Evolutionary conservation across 208 protist genomes (phyloP).

Genomic region (Leishmania amazonensis): DNA sequence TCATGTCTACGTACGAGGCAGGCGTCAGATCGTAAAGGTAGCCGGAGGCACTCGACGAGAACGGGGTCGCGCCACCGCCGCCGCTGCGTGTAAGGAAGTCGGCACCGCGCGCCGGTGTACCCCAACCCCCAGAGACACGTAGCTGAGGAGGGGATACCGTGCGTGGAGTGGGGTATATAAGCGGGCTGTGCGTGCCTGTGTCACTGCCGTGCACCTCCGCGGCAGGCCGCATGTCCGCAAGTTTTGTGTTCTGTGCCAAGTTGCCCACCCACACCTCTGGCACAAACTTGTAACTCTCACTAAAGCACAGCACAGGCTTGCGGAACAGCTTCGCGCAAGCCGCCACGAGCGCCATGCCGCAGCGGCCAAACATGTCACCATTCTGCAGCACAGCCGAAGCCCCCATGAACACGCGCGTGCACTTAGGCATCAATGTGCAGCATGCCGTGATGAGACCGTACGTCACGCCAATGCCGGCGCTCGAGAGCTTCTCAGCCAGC

Average conservation of each 20-base stretch:
- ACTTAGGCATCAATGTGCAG: slow-evolving; percentile 95
- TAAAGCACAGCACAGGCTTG: slow-evolving; percentile 97
- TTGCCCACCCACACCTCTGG: slow-evolving; percentile 95
- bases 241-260: slow-evolving; percentile 95
- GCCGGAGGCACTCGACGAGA: slow-evolving; percentile 45
- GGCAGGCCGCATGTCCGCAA: slow-evolving; percentile 48
- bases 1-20: slow-evolving; percentile 78
- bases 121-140: slow-evolving; percentile 21
- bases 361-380: slow-evolving; percentile 92
- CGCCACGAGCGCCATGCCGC: slow-evolving; percentile 93
- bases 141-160: slow-evolving; percentile 25
- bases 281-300: slow-evolving; percentile 99
- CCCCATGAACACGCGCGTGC: slow-evolving; percentile 94
- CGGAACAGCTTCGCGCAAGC: slow-evolving; percentile 93
- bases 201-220: slow-evolving; percentile 19
- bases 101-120: slow-evolving; percentile 19
- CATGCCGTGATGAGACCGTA: slow-evolving; percentile 94
- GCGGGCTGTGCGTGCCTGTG: slow-evolving; percentile 24
- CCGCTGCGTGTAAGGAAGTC: background rate
- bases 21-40: slow-evolving; percentile 87
- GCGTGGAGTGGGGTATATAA: slow-evolving; percentile 22
- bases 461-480: slow-evolving; percentile 87
- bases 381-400: slow-evolving; percentile 94
- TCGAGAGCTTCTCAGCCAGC: slow-evolving; percentile 74
- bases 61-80: slow-evolving; percentile 2